phyloP scores from a whole-genome alignment of 208 protist genomes.

The Acanthamoeba comandoni region DNA sequence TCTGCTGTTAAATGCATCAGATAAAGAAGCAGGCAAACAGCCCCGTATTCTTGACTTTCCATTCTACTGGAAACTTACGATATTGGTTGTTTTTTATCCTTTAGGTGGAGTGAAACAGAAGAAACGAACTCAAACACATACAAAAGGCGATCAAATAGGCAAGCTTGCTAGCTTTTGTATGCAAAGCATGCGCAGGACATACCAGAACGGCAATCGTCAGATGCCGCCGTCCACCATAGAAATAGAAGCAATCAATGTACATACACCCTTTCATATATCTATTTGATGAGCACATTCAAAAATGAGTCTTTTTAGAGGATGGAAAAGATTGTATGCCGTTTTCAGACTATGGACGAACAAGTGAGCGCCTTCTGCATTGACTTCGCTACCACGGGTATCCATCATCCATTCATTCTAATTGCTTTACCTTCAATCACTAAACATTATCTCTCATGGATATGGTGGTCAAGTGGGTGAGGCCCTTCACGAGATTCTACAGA shows the following conservation, averaged over 20 bases:
- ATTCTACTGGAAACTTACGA: no score
- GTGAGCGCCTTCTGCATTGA: constrained; percentile 61
- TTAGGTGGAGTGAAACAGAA: no score
- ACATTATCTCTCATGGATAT: background rate
- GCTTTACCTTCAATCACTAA: background rate
- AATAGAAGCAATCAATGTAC: background rate
- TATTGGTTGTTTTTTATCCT: no score
- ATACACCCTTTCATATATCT: background rate
- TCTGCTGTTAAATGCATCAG: background rate
- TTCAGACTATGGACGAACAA: constrained; percentile 48
- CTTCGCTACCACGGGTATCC: constrained; percentile 58
- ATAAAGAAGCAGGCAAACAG: no score
- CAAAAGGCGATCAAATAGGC: background rate
- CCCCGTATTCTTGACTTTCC: no score
- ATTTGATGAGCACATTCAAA: no score
- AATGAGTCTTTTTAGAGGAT: no score
- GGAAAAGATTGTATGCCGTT: constrained; percentile 56
- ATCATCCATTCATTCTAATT: no score
- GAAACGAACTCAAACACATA: background rate
- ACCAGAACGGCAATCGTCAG: constrained; percentile 15
- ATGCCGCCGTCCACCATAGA: constrained; percentile 20
- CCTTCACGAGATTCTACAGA: constrained; percentile 1
- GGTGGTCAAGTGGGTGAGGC: constrained; percentile 5
- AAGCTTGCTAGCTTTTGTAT: constrained; percentile 24
- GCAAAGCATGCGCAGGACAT: constrained; percentile 35